Percentiles rank a stretch among this genome's conserved stretches.
These are phyloP conservation scores for Alternaria panax DNA, from an alignment of 2,329 filamentous ascomycete genomes.

Conservation along the genomic window DNA sequence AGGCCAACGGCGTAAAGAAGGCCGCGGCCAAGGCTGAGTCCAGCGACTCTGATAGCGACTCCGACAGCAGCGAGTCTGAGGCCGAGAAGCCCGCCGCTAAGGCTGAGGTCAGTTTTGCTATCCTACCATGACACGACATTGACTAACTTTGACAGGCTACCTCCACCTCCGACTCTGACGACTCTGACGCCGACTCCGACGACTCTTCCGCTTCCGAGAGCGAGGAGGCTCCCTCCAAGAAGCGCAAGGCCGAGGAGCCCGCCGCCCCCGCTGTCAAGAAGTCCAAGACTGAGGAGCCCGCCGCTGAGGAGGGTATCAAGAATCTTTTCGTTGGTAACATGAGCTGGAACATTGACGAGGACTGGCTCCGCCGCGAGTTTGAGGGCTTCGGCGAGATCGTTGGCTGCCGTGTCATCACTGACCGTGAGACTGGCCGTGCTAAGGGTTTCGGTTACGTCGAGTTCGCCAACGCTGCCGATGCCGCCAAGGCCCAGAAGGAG, in stretches of 20 bases:
- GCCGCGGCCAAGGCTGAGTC: constrained; percentile 48
- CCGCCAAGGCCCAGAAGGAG: constrained; percentile 74
- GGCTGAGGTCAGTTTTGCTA: constrained; percentile 42
- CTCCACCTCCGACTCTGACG: constrained; percentile 19
- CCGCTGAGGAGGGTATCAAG: constrained; percentile 57
- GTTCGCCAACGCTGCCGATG: constrained; percentile 73
- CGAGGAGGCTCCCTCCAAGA: constrained; percentile 62
- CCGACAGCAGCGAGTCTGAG: constrained; percentile 39
- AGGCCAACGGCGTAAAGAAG: constrained; percentile 42
- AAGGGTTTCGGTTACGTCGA: constrained; percentile 95
- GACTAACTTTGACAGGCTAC: constrained; percentile 38
- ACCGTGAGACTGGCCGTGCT: constrained; percentile 80
- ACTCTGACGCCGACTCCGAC: constrained; percentile 48
- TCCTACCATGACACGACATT: background rate
- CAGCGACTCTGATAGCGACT: constrained; percentile 39
- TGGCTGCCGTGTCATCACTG: constrained; percentile 81
- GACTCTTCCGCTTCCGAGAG: constrained; percentile 41
- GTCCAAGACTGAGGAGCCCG: constrained; percentile 65
- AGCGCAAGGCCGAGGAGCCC: constrained; percentile 70
- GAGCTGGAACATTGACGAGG: constrained; percentile 89
- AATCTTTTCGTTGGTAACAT: constrained; percentile 92
- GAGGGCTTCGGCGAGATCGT: constrained; percentile 76
- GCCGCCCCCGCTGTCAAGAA: constrained; percentile 68
- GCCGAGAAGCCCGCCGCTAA: constrained; percentile 38
- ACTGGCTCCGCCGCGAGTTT: constrained; percentile 81